Conservation (phyloP, 2,329 filamentous ascomycete genomes). For the Sclerotinia spermophila region DNA sequence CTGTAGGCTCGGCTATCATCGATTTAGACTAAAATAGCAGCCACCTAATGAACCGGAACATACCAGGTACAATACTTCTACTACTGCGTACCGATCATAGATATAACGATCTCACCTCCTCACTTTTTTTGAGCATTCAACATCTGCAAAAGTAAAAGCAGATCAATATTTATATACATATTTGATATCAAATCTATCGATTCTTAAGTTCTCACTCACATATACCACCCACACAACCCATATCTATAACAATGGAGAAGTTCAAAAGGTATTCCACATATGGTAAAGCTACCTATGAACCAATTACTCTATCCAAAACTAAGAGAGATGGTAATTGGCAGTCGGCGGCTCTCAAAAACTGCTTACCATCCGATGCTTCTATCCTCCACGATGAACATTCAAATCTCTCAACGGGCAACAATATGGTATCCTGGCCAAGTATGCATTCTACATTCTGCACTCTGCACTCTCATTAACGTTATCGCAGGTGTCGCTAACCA, state of each 20-base stretch:
- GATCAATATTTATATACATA: not conserved
- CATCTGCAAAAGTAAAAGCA: not conserved
- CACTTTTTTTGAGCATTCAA: not conserved
- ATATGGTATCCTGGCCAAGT: slow-evolving; percentile 4
- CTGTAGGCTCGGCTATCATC: slow-evolving; percentile 5
- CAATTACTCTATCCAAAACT: slow-evolving; percentile 5
- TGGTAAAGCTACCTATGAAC: slow-evolving; percentile 13
- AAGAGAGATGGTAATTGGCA: slow-evolving; percentile 18
- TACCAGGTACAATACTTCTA: not conserved
- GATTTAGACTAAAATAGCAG: slow-evolving; percentile 4
- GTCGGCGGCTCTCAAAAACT: slow-evolving; percentile 6
- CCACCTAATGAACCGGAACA: not conserved
- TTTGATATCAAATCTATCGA: not conserved
- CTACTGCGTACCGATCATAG: not conserved
- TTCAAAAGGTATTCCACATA: not conserved
- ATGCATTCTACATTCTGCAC: not conserved
- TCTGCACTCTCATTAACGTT: not conserved
- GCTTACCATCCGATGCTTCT: slow-evolving; percentile 2
- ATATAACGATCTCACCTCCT: slow-evolving; percentile 11
- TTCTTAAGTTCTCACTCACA: not conserved
- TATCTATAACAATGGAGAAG: not conserved
- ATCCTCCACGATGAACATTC: slow-evolving; percentile 15
- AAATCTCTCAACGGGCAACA: slow-evolving; percentile 5
- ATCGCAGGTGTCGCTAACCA: slow-evolving; percentile 6
- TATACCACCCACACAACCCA: not conserved